phyloP scores from a whole-genome alignment of 2,329 filamentous ascomycete genomes.

The Hyphodiscus sp. region DNA sequence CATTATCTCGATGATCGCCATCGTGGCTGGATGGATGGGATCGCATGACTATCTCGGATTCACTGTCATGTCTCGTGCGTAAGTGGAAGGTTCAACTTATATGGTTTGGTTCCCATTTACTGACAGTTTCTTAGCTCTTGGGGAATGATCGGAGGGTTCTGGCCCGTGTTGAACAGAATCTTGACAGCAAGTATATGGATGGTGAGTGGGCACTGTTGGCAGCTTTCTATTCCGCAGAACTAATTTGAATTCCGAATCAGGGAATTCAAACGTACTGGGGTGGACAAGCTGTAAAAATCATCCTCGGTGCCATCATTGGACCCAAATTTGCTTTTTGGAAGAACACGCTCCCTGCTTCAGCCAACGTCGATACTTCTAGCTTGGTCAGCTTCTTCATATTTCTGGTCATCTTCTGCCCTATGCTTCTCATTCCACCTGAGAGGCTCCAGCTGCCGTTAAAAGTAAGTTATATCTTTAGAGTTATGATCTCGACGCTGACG shows the following conservation, averaged over 20 bases:
- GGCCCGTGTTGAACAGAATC: constrained; percentile 29
- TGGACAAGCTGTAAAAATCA: constrained; percentile 29
- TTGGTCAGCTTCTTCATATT: constrained; percentile 30
- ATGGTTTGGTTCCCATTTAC: neutral
- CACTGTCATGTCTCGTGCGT: constrained; percentile 28
- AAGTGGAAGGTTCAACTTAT: neutral
- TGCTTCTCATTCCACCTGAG: constrained; percentile 28
- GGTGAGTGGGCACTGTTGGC: neutral
- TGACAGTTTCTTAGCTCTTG: constrained; percentile 12
- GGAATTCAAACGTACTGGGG: constrained; percentile 28
- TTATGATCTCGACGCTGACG: neutral
- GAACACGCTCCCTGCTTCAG: constrained; percentile 23
- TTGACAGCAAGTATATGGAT: constrained; percentile 29
- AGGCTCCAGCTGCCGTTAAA: constrained; percentile 26
- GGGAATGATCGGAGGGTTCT: constrained; percentile 30
- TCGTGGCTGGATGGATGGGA: constrained; percentile 32
- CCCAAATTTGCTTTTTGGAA: constrained; percentile 21
- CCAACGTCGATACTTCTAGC: constrained; percentile 25
- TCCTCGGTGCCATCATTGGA: constrained; percentile 27
- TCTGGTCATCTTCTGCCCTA: constrained; percentile 23
- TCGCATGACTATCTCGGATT: constrained; percentile 31
- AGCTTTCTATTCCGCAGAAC: neutral
- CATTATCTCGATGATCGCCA: constrained; percentile 29
- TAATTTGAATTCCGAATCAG: neutral
- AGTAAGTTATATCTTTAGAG: constrained; percentile 4